Percentiles rank a stretch among this genome's conserved stretches.
Conservation (phyloP, 2,329 filamentous ascomycete genomes). For the Fonsecaea erecta region DNA sequence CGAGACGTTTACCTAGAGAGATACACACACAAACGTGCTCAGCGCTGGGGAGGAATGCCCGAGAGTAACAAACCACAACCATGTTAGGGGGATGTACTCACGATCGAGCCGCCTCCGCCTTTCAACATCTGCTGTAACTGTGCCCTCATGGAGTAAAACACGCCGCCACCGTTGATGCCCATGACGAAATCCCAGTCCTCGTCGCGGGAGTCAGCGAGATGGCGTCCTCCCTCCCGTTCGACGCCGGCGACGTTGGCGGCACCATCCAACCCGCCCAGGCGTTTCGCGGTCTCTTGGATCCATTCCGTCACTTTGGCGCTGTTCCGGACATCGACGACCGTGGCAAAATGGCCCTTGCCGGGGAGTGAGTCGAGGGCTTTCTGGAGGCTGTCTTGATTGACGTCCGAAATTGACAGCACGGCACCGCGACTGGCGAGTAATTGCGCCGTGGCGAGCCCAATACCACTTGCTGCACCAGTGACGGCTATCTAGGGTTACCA, state of each 20-base stretch:
- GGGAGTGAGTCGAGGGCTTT: background rate
- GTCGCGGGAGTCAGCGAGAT: constrained; percentile 42
- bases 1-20: constrained; percentile 3
- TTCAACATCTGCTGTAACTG: constrained; percentile 43
- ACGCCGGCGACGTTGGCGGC: constrained; percentile 32
- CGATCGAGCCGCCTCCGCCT: constrained; percentile 4
- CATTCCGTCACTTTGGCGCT: constrained; percentile 19
- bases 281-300: constrained; percentile 24
- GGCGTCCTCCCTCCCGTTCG: constrained; percentile 1
- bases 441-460: constrained; percentile 15
- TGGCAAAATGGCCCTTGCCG: constrained; percentile 5
- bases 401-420: constrained; percentile 10
- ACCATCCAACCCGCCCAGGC: constrained; percentile 25
- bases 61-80: background rate
- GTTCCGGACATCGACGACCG: constrained; percentile 27
- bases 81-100: background rate
- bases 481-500: background rate
- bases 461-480: constrained; percentile 21
- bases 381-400: constrained; percentile 11
- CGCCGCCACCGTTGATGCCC: constrained; percentile 53
- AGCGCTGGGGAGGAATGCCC: background rate
- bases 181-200: constrained; percentile 51
- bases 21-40: background rate
- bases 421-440: constrained; percentile 16
- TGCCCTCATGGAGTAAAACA: constrained; percentile 58